A percentile compares a stretch with the other conserved stretches of the same genome.
These are phyloP conservation scores for Artomyces pyxidatus DNA, from an alignment of 768 basidiomycete species.

Conservation along the genomic window DNA sequence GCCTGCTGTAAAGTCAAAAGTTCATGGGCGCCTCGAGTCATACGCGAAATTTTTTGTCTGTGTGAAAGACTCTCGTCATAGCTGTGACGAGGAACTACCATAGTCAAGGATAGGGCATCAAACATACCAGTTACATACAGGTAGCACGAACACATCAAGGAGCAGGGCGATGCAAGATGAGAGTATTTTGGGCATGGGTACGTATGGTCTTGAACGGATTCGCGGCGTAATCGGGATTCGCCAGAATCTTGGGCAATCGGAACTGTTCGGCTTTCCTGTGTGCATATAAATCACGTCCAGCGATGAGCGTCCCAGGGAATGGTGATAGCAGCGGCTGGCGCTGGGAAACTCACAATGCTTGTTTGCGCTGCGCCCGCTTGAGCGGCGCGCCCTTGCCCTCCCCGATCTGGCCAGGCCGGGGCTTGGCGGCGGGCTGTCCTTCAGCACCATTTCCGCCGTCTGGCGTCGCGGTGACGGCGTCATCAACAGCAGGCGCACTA, in stretches of 20 bases:
- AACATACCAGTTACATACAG: too few species aligned
- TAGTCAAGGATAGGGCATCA: too few species aligned
- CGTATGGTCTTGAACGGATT: conserved; percentile 77
- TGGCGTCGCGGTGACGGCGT: conserved; percentile 15
- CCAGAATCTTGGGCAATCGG: conserved; percentile 61
- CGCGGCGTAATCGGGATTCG: conserved; percentile 52
- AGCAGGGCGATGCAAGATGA: conserved; percentile 60
- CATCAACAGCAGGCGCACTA: conserved; percentile 9
- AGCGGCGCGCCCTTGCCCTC: conserved; percentile 54
- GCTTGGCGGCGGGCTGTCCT: conserved; percentile 9
- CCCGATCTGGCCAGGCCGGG: conserved; percentile 52
- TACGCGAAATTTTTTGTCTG: too few species aligned
- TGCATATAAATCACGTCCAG: conserved; percentile 4
- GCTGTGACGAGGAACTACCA: too few species aligned
- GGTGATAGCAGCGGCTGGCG: neutral
- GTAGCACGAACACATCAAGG: too few species aligned
- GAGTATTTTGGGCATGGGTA: conserved; percentile 71
- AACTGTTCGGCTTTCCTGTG: conserved; percentile 57
- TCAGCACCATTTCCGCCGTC: neutral
- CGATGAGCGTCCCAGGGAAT: conserved; percentile 2
- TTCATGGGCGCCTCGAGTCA: too few species aligned
- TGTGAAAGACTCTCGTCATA: too few species aligned
- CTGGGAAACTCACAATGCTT: conserved; percentile 47
- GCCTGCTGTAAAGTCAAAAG: too few species aligned
- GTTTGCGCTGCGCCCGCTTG: conserved; percentile 56